phyloP scores from a whole-genome alignment of 805 yeast species.

The Martiniozyma abietophila region DNA sequence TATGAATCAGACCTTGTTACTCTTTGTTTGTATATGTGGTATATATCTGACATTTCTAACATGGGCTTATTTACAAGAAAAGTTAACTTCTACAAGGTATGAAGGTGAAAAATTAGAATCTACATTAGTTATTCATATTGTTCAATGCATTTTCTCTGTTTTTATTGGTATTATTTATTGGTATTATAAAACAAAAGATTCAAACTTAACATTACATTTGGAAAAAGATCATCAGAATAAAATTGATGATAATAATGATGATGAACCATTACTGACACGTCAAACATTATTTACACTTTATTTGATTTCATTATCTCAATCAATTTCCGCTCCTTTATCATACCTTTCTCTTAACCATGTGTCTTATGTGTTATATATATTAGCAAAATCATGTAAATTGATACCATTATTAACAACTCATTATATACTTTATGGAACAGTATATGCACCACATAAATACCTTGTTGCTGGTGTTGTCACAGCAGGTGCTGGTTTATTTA shows the following conservation, averaged over 20 bases:
- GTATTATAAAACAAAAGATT: not conserved
- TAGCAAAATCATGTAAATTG: constrained; percentile 89
- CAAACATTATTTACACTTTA: constrained; percentile 27
- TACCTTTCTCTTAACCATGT: constrained; percentile 71
- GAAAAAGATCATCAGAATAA: constrained; percentile 19
- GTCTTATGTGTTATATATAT: constrained; percentile 72
- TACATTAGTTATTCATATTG: constrained; percentile 66
- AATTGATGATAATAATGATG: constrained; percentile 26
- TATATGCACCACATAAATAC: constrained; percentile 69
- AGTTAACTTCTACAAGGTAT: constrained; percentile 69
- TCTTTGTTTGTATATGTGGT: constrained; percentile 39
- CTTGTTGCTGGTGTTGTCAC: constrained; percentile 74
- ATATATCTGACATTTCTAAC: constrained; percentile 80
- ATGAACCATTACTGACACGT: constrained; percentile 25
- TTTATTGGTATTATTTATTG: constrained; percentile 58
- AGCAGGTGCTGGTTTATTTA: constrained; percentile 72
- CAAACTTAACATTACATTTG: constrained; percentile 5
- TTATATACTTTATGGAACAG: constrained; percentile 54
- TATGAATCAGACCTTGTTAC: constrained; percentile 7
- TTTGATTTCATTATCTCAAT: constrained; percentile 62
- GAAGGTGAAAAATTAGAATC: constrained; percentile 35
- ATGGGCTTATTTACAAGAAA: constrained; percentile 91
- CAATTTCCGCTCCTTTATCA: constrained; percentile 77
- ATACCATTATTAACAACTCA: constrained; percentile 92
- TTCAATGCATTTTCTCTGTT: constrained; percentile 69